Evolutionary conservation across 192 early-diverging fungal species (phyloP).

Genomic region (Chytriomyces confervae): DNA sequence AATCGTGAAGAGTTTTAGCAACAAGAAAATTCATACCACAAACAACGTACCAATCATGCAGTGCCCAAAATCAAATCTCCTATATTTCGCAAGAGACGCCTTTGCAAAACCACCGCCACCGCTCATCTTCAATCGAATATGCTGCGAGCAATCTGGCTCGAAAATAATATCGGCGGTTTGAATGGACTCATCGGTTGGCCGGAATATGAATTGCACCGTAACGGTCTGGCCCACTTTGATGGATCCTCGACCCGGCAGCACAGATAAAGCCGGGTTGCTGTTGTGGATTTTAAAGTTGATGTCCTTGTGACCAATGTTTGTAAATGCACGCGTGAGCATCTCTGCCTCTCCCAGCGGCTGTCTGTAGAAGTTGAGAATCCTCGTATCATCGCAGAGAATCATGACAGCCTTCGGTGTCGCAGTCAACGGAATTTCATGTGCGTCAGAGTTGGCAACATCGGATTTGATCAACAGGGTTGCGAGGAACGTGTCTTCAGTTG

Average conservation of each 20-base stretch:
- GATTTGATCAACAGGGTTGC: conserved; percentile 60
- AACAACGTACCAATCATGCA: conserved; percentile 50
- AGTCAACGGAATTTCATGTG: conserved; percentile 64
- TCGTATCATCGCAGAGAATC: conserved; percentile 65
- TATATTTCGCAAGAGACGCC: conserved; percentile 59
- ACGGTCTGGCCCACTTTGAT: conserved; percentile 60
- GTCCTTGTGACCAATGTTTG: conserved; percentile 66
- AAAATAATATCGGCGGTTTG: conserved; percentile 62
- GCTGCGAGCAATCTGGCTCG: conserved; percentile 65
- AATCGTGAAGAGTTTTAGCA: neutral
- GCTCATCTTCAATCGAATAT: conserved; percentile 64
- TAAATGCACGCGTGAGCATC: conserved; percentile 57
- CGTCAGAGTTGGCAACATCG: conserved; percentile 53
- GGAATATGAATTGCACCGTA: conserved; percentile 59
- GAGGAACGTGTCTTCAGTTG: conserved; percentile 67
- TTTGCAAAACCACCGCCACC: conserved; percentile 66
- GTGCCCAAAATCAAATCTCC: conserved; percentile 70
- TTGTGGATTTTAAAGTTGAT: conserved; percentile 56
- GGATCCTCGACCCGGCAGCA: conserved; percentile 51
- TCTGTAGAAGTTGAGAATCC: conserved; percentile 63
- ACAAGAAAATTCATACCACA: too few relatives aligned
- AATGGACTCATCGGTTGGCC: conserved; percentile 58
- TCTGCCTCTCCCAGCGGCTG: conserved; percentile 67
- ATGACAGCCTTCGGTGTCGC: conserved; percentile 66
- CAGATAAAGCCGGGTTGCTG: conserved; percentile 49